phyloP scores from a whole-genome alignment of 345 rosid genomes.

The Hibiscus syriacus region DNA sequence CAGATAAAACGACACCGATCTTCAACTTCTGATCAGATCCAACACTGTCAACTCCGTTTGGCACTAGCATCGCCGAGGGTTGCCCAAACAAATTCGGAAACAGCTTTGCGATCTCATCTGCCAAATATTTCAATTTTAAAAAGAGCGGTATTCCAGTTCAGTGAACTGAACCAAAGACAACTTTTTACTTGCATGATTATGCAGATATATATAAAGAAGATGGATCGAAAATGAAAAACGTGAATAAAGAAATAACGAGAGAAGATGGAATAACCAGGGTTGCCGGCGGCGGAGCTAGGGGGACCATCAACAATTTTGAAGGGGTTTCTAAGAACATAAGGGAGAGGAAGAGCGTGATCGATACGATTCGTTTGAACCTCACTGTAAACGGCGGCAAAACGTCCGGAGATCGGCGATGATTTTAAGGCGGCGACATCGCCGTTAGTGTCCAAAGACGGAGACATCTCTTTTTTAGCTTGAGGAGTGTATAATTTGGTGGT shows the following conservation, averaged over 20 bases:
- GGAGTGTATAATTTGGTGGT: background rate
- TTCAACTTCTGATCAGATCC: constrained; percentile 48
- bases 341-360: constrained; percentile 63
- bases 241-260: background rate
- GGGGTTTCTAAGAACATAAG: constrained; percentile 61
- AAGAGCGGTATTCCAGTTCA: background rate
- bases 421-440: constrained; percentile 30
- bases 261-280: constrained; percentile 47
- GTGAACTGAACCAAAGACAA: background rate
- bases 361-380: constrained; percentile 84
- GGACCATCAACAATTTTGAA: constrained; percentile 83
- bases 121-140: background rate
- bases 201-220: background rate
- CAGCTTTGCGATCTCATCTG: constrained; percentile 86
- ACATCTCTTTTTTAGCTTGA: constrained; percentile 28
- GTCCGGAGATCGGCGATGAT: constrained; percentile 38
- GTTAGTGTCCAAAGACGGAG: constrained; percentile 48
- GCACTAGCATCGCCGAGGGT: constrained; percentile 64
- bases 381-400: constrained; percentile 68
- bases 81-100: constrained; percentile 86
- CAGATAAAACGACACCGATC: constrained; percentile 91
- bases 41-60: constrained; percentile 26
- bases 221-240: background rate
- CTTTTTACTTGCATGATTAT: background rate
- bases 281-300: constrained; percentile 88